Conservation (phyloP, 805 yeast genomes). For the Clavispora phyllophila region DNA sequence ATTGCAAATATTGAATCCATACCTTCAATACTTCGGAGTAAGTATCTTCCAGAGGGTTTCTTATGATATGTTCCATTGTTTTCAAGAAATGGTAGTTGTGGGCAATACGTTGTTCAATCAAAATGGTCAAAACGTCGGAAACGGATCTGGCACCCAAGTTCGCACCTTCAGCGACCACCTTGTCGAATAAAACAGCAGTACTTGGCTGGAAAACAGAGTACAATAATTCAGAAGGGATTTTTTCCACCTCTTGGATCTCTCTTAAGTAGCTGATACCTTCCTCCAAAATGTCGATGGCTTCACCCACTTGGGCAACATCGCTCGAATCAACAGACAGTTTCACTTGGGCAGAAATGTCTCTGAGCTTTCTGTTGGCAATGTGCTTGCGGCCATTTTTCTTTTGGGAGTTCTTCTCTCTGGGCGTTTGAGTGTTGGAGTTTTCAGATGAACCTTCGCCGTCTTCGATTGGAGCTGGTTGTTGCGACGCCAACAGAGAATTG, state of each 20-base stretch:
- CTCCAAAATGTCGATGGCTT: constrained; percentile 33
- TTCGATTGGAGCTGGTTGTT: not conserved
- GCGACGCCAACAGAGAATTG: not conserved
- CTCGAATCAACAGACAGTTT: constrained; percentile 17
- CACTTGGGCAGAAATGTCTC: constrained; percentile 32
- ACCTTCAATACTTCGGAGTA: constrained; percentile 23
- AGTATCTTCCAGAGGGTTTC: constrained; percentile 8
- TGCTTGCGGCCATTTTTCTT: not conserved
- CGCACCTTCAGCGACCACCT: constrained; percentile 12
- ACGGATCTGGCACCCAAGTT: constrained; percentile 10
- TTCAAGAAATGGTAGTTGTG: constrained; percentile 28
- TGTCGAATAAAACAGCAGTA: constrained; percentile 18
- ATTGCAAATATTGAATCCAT: constrained; percentile 34
- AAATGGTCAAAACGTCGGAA: constrained; percentile 23
- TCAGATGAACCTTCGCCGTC: not conserved
- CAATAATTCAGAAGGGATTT: constrained; percentile 22
- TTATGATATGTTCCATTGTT: constrained; percentile 17
- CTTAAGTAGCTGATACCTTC: constrained; percentile 37
- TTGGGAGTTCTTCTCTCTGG: not conserved
- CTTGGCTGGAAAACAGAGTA: constrained; percentile 25
- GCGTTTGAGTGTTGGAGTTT: not conserved
- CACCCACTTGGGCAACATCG: constrained; percentile 17
- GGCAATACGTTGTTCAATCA: constrained; percentile 27
- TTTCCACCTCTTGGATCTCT: constrained; percentile 31
- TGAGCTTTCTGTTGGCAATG: constrained; percentile 22